Conservation (phyloP, 1,139 yeast genomes). For the Pichia sp. region DNA sequence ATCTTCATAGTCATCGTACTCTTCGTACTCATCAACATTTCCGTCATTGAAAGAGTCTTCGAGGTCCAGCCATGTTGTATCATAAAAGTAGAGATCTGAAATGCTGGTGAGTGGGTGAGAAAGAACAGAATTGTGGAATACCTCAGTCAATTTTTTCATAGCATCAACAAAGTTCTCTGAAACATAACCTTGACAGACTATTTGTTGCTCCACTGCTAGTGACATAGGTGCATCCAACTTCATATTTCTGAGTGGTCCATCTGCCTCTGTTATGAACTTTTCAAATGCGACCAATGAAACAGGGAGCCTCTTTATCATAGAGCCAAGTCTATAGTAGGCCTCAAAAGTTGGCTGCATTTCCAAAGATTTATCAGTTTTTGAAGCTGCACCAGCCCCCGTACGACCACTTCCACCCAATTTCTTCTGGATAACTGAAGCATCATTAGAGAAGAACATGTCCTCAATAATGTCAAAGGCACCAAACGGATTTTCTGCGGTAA, state of each 20-base stretch:
- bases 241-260: slow-evolving; percentile 29
- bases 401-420: slow-evolving; percentile 8
- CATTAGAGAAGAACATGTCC: slow-evolving; percentile 38
- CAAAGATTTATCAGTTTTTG: slow-evolving; percentile 31
- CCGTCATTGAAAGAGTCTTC: slow-evolving; percentile 12
- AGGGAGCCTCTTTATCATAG: slow-evolving; percentile 48
- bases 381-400: slow-evolving; percentile 6
- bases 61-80: slow-evolving; percentile 62
- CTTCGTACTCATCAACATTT: slow-evolving; percentile 5
- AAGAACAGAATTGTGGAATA: slow-evolving; percentile 31
- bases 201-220: slow-evolving; percentile 52
- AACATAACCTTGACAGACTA: slow-evolving; percentile 57
- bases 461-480: slow-evolving; percentile 27
- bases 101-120: slow-evolving; percentile 35
- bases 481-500: slow-evolving; percentile 25
- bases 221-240: slow-evolving; percentile 29
- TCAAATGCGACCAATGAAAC: slow-evolving; percentile 57
- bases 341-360: slow-evolving; percentile 46
- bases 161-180: slow-evolving; percentile 39
- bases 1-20: too few species aligned
- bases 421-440: slow-evolving; percentile 15
- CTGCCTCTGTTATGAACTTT: slow-evolving; percentile 49
- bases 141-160: slow-evolving; percentile 29
- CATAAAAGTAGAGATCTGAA: slow-evolving; percentile 54
- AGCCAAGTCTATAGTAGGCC: slow-evolving; percentile 46